Conservation (phyloP, 768 basidiomycete genomes). For the Auriscalpium microsporum region DNA sequence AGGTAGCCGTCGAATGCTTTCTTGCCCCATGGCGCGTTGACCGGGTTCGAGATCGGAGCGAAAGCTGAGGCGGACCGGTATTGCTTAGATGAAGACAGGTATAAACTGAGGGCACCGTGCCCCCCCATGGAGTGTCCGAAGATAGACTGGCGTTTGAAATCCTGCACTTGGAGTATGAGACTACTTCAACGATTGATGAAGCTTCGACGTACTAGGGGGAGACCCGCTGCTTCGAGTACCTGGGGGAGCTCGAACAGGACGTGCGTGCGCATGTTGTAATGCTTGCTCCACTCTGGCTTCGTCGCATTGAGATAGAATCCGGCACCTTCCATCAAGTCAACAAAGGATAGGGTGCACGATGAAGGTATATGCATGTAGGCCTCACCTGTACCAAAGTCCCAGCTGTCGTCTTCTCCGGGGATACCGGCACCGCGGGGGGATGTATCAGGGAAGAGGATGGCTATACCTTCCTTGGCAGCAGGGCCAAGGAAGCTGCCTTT, state of each 20-base stretch:
- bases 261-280: conserved; percentile 88
- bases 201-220: conserved; percentile 61
- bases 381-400: conserved; percentile 85
- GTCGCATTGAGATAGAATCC: conserved; percentile 97
- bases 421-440: conserved; percentile 88
- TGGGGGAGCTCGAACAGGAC: conserved; percentile 79
- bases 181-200: neutral
- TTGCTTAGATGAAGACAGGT: conserved; percentile 67
- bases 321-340: conserved; percentile 37
- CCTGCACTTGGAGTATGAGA: conserved; percentile 33
- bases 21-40: conserved; percentile 81
- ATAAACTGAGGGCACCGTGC: conserved; percentile 87
- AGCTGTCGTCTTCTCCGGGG: conserved; percentile 69
- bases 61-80: conserved; percentile 90
- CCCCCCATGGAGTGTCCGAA: conserved; percentile 99
- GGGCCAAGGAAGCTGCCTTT: conserved; percentile 90
- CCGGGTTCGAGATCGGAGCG: conserved; percentile 79
- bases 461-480: conserved; percentile 79
- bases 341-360: neutral
- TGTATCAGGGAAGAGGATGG: conserved; percentile 92
- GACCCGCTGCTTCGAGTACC: conserved; percentile 59
- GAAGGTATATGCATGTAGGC: neutral
- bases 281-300: conserved; percentile 53
- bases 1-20: conserved; percentile 90
- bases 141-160: conserved; percentile 76